These are phyloP conservation scores for Nothophoma quercina DNA, from an alignment of 2,329 filamentous ascomycete species.

Conservation along the genomic window DNA sequence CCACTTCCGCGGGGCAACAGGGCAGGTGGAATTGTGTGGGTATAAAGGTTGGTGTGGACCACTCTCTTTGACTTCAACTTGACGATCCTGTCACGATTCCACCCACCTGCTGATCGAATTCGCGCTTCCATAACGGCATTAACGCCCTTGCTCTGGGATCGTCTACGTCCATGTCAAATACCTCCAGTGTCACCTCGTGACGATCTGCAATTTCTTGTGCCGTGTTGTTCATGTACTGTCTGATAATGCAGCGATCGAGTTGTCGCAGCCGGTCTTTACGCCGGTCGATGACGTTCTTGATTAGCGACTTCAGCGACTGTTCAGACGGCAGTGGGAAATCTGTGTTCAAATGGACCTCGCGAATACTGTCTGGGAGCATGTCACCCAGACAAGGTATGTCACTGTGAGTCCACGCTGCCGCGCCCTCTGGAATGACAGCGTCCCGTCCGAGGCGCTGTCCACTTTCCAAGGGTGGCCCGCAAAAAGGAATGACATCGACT, in stretches of 20 bases:
- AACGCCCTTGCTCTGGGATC: slow-evolving; percentile 28
- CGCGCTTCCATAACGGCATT: slow-evolving; percentile 46
- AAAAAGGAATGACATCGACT: slow-evolving; percentile 42
- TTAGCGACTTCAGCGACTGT: slow-evolving; percentile 29
- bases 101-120: slow-evolving; percentile 33
- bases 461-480: slow-evolving; percentile 45
- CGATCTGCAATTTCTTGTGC: slow-evolving; percentile 24
- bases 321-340: slow-evolving; percentile 35
- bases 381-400: slow-evolving; percentile 47
- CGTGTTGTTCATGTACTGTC: slow-evolving; percentile 35
- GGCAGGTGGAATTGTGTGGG: too few relatives aligned
- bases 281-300: slow-evolving; percentile 42
- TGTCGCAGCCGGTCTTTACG: slow-evolving; percentile 26
- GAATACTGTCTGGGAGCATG: slow-evolving; percentile 42
- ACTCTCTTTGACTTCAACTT: neutral
- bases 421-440: slow-evolving; percentile 27
- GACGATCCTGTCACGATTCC: slow-evolving; percentile 28
- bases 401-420: slow-evolving; percentile 31
- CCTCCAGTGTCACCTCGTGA: slow-evolving; percentile 30
- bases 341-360: slow-evolving; percentile 42
- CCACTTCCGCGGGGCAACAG: too few relatives aligned
- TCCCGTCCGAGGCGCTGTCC: slow-evolving; percentile 38
- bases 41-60: neutral
- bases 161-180: slow-evolving; percentile 25
- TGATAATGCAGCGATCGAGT: slow-evolving; percentile 31